Percentiles rank a stretch among this genome's conserved stretches.
Conservation (phyloP, 805 yeast species). For the Spathaspora sp. region DNA sequence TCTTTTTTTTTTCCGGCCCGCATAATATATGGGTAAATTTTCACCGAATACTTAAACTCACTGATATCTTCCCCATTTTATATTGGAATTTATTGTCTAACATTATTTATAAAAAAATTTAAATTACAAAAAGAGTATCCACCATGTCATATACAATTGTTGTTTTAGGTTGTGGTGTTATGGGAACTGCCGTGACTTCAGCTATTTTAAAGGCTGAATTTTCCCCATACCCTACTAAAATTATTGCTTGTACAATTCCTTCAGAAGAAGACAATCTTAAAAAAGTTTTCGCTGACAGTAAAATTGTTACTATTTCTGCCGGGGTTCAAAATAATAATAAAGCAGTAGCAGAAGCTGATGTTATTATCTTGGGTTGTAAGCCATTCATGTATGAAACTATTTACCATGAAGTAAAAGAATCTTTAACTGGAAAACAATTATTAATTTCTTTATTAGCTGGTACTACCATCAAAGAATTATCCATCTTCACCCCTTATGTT, state of each 20-base stretch:
- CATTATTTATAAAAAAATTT: no score
- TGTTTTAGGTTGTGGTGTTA: conserved; percentile 89
- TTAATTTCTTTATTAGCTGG: conserved; percentile 90
- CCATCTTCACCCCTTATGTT: conserved; percentile 50
- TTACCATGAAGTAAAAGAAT: conserved; percentile 45
- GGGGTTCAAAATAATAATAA: conserved; percentile 42
- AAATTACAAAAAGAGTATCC: conserved; percentile 14
- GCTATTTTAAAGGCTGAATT: conserved; percentile 59
- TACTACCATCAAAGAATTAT: conserved; percentile 72
- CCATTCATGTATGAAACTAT: conserved; percentile 74
- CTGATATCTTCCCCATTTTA: background rate
- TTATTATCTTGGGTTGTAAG: conserved; percentile 81
- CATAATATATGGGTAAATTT: background rate
- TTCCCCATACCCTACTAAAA: conserved; percentile 60
- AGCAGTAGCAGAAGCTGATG: conserved; percentile 63
- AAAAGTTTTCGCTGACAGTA: conserved; percentile 30
- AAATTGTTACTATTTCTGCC: conserved; percentile 49
- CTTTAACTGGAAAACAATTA: conserved; percentile 50
- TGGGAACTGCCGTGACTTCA: conserved; percentile 89
- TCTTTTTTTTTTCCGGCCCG: background rate
- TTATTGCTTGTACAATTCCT: conserved; percentile 66
- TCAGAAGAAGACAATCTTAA: conserved; percentile 51
- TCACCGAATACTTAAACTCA: background rate
- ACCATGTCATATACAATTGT: conserved; percentile 52
- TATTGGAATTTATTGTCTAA: background rate